Conservation (phyloP, 306 rosid genomes). For the Vigna nakashimae region DNA sequence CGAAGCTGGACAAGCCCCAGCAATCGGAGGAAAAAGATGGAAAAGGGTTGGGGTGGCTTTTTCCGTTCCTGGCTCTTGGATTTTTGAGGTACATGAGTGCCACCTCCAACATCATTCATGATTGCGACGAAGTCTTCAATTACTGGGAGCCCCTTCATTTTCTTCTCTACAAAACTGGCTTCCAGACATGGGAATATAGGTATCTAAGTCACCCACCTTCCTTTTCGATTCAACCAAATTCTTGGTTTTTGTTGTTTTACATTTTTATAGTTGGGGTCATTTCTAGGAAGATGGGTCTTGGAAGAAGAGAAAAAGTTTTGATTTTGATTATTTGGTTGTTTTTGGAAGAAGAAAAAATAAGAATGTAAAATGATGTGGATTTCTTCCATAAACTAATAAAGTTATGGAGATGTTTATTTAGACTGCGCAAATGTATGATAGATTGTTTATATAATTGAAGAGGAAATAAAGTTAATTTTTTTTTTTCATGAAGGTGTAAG, state of each 20-base stretch:
- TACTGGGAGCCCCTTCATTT: slow-evolving; percentile 99
- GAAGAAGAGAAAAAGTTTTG: slow-evolving; percentile 7
- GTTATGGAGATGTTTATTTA: not conserved
- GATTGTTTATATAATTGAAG: not conserved
- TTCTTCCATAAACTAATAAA: not conserved
- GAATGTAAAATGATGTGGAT: not conserved
- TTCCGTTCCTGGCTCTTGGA: slow-evolving; percentile 70
- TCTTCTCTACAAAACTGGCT: slow-evolving; percentile 93
- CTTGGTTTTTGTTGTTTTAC: slow-evolving; percentile 18
- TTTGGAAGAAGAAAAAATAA: not conserved
- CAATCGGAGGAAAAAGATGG: slow-evolving; percentile 48
- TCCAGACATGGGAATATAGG: slow-evolving; percentile 99
- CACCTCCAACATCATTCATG: slow-evolving; percentile 90
- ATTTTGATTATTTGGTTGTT: slow-evolving; percentile 15
- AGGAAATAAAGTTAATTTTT: not conserved
- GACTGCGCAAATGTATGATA: not conserved
- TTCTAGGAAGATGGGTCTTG: slow-evolving; percentile 3
- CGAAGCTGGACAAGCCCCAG: slow-evolving; percentile 65
- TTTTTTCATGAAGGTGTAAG: not conserved
- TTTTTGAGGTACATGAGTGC: slow-evolving; percentile 89
- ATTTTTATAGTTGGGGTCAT: slow-evolving; percentile 19
- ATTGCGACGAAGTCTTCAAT: slow-evolving; percentile 97
- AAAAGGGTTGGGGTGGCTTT: slow-evolving; percentile 71
- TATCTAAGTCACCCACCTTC: not conserved
- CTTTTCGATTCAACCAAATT: not conserved